Conservation (phyloP, 2,329 filamentous ascomycete genomes). For the Dactylellina drechsleri region DNA sequence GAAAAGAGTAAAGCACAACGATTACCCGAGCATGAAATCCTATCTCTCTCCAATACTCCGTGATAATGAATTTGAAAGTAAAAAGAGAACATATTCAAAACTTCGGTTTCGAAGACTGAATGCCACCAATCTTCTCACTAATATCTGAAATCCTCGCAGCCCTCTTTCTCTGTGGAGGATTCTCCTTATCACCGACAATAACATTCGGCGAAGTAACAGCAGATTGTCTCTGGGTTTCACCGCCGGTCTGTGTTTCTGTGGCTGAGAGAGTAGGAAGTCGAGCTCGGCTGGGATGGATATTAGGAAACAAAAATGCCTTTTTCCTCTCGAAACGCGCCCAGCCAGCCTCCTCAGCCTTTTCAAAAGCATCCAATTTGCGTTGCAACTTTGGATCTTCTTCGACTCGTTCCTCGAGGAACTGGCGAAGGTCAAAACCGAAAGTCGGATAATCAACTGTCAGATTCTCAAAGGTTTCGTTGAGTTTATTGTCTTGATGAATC, state of each 20-base stretch:
- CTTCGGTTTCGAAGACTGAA: slow-evolving; percentile 10
- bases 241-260: neutral
- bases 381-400: slow-evolving; percentile 27
- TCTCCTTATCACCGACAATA: neutral
- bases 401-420: slow-evolving; percentile 34
- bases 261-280: slow-evolving; percentile 18
- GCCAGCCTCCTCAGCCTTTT: slow-evolving; percentile 20
- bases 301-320: slow-evolving; percentile 29
- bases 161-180: slow-evolving; percentile 32
- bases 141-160: slow-evolving; percentile 32
- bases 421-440: slow-evolving; percentile 32
- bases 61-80: no score
- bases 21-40: no score
- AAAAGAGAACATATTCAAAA: neutral
- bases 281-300: slow-evolving; percentile 13
- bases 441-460: slow-evolving; percentile 13
- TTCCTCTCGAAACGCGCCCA: slow-evolving; percentile 19
- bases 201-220: neutral
- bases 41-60: no score
- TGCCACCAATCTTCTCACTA: neutral
- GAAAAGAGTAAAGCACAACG: no score
- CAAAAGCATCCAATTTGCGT: slow-evolving; percentile 29
- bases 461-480: slow-evolving; percentile 36
- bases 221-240: neutral
- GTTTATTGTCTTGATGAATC: slow-evolving; percentile 22